Conservation (phyloP, 192 early-diverging fungal genomes). For the Phycomyces blakesleeanus region DNA sequence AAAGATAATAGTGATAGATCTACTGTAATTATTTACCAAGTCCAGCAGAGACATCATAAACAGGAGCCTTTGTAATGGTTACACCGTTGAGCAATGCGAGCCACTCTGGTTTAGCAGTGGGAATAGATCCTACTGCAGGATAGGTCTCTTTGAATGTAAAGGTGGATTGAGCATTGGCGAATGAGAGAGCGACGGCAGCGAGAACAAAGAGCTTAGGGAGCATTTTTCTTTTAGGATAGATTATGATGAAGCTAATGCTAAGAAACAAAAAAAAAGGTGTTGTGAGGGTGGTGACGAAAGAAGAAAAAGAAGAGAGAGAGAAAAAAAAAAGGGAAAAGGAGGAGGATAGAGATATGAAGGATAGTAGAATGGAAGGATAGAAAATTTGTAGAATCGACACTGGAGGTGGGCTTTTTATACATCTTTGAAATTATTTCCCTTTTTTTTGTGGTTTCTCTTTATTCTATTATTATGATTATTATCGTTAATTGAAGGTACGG, state of each 20-base stretch:
- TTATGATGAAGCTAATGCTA: no score
- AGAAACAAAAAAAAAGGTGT: no score
- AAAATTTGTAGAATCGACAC: background rate
- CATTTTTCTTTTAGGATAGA: no score
- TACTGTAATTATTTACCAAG: slow-evolving; percentile 12
- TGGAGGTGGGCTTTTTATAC: background rate
- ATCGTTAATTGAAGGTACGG: no score
- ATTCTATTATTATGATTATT: no score
- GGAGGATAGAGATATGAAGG: background rate
- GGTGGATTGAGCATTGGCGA: slow-evolving; percentile 1
- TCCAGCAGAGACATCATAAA: slow-evolving; percentile 10
- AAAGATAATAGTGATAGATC: background rate
- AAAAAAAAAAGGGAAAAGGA: no score
- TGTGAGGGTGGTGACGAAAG: no score
- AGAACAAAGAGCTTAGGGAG: slow-evolving; percentile 14
- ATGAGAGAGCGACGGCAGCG: background rate
- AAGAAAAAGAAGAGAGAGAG: no score
- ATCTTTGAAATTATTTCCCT: background rate
- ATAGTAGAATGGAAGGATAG: background rate
- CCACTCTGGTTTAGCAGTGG: slow-evolving; percentile 35
- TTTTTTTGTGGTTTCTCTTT: background rate
- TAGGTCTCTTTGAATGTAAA: slow-evolving; percentile 26
- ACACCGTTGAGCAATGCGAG: slow-evolving; percentile 25
- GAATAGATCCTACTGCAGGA: slow-evolving; percentile 23
- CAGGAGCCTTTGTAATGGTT: slow-evolving; percentile 29